Evolutionary conservation across 2,329 filamentous ascomycete genomes (phyloP).

Genomic region (Aspergillus awamori): DNA sequence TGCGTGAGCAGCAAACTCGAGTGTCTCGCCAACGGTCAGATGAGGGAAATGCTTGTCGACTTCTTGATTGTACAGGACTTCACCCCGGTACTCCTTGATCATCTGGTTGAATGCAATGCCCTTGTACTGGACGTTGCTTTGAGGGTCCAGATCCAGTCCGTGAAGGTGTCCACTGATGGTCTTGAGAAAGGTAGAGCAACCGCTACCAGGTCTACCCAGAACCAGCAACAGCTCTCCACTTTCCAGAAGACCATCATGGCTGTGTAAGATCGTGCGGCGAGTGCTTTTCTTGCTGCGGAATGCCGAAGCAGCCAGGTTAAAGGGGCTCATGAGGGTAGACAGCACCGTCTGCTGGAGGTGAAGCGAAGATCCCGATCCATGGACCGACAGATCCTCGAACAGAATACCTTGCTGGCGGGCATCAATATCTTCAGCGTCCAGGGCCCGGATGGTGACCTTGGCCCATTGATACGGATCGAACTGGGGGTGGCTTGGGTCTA

Average conservation of each 20-base stretch:
- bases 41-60: slow-evolving; percentile 69
- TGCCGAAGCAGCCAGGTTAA: background rate
- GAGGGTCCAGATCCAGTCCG: background rate
- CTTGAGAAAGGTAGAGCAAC: slow-evolving; percentile 6
- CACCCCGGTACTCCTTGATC: slow-evolving; percentile 42
- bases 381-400: background rate
- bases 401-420: background rate
- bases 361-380: background rate
- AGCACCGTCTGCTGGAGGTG: background rate
- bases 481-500: background rate
- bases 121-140: background rate
- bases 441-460: background rate
- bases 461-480: slow-evolving; percentile 1
- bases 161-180: background rate
- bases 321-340: background rate
- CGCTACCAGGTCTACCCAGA: slow-evolving; percentile 3
- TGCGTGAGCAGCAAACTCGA: slow-evolving; percentile 72
- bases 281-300: background rate
- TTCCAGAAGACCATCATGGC: background rate
- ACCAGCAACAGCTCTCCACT: slow-evolving; percentile 8
- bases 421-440: slow-evolving; percentile 1
- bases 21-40: slow-evolving; percentile 68
- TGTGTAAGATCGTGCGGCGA: slow-evolving; percentile 2
- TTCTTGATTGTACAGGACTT: slow-evolving; percentile 38
- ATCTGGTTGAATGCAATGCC: slow-evolving; percentile 34